Evolutionary conservation across 1,284 basidiomycete genomes (phyloP).

Genomic region (Lentinula novae-zelandiae): DNA sequence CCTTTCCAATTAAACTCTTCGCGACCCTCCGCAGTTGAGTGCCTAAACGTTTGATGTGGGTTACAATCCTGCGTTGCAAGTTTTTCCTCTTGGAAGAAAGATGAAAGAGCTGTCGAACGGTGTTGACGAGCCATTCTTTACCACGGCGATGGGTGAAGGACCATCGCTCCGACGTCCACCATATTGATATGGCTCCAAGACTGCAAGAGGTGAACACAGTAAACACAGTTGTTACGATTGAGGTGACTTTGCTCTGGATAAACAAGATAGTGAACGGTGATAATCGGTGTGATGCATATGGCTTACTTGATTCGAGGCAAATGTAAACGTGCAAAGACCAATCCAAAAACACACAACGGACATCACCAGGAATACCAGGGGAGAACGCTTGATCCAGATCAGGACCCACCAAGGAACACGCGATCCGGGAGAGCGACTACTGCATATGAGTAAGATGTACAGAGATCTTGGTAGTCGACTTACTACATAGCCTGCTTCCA

Average conservation of each 20-base stretch:
- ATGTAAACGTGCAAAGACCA: conserved; percentile 63
- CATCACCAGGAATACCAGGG: conserved; percentile 67
- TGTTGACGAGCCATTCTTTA: conserved; percentile 63
- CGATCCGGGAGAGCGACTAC: conserved; percentile 44
- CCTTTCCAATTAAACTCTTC: conserved; percentile 5
- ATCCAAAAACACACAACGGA: conserved; percentile 71
- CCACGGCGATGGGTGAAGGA: conserved; percentile 67
- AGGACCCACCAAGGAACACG: conserved; percentile 79
- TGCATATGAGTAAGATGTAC: conserved; percentile 1
- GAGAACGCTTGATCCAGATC: conserved; percentile 76
- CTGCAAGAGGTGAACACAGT: conserved; percentile 74
- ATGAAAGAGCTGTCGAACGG: conserved; percentile 31
- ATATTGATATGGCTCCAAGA: conserved; percentile 69
- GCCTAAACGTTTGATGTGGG: conserved; percentile 20
- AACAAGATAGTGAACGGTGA: conserved; percentile 5
- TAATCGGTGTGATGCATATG: neutral
- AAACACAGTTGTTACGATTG: conserved; percentile 69
- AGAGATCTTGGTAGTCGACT: conserved; percentile 24
- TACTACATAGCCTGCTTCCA: conserved; percentile 81
- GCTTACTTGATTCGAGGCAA: conserved; percentile 56
- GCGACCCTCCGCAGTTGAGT: conserved; percentile 1
- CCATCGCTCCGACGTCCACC: conserved; percentile 76
- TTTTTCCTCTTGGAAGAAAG: conserved; percentile 5
- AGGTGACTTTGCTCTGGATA: conserved; percentile 51
- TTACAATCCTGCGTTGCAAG: conserved; percentile 21